Conservation (phyloP, 1,284 basidiomycete genomes). For the Flammula alnicola region DNA sequence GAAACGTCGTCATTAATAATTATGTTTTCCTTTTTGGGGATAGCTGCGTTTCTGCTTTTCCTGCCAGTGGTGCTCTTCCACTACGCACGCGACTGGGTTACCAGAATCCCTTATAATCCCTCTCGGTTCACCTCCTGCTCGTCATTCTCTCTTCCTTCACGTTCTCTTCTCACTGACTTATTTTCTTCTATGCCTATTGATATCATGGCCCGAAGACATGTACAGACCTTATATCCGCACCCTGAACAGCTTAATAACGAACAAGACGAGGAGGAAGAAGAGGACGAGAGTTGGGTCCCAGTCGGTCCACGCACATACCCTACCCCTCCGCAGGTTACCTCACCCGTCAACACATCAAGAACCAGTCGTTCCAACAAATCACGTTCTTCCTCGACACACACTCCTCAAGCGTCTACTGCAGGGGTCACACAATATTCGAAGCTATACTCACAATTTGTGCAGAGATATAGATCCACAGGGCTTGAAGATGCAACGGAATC, state of each 20-base stretch:
- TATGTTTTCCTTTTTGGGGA: slow-evolving; percentile 20
- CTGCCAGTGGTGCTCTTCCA: too few species aligned
- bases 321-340: slow-evolving; percentile 29
- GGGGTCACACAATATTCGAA: slow-evolving; percentile 54
- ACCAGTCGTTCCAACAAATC: slow-evolving; percentile 32
- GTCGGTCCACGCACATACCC: slow-evolving; percentile 34
- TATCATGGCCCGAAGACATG: slow-evolving; percentile 50
- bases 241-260: slow-evolving; percentile 59
- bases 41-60: too few species aligned
- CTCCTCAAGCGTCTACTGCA: slow-evolving; percentile 22
- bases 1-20: slow-evolving; percentile 17
- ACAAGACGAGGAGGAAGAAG: slow-evolving; percentile 48
- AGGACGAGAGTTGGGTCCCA: slow-evolving; percentile 37
- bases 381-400: slow-evolving; percentile 35
- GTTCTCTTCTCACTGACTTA: not conserved
- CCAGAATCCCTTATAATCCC: too few species aligned
- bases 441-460: slow-evolving; percentile 78
- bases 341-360: slow-evolving; percentile 36
- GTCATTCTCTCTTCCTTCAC: not conserved
- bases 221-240: slow-evolving; percentile 69
- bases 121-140: slow-evolving; percentile 2
- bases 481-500: slow-evolving; percentile 45
- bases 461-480: slow-evolving; percentile 65
- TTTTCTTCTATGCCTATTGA: not conserved
- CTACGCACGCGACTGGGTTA: too few species aligned